phyloP scores from a whole-genome alignment of 2,329 filamentous ascomycete species.

The Westerdykella ornata region DNA sequence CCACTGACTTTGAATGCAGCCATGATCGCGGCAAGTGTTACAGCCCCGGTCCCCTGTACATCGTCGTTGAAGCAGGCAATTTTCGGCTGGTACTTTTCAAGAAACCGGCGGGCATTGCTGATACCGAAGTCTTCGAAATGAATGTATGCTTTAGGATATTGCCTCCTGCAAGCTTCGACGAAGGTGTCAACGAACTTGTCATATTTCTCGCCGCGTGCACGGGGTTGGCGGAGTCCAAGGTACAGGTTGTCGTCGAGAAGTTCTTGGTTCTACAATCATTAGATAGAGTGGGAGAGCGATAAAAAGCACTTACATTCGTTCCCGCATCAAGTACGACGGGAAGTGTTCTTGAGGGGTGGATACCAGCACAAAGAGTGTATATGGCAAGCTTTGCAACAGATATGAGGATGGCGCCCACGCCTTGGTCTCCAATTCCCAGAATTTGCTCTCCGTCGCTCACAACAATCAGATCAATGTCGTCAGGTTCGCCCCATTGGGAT shows the following conservation, averaged over 20 bases:
- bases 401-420: constrained; percentile 76
- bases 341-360: constrained; percentile 70
- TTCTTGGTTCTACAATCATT: constrained; percentile 52
- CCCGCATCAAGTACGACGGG: constrained; percentile 82
- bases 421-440: constrained; percentile 83
- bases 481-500: constrained; percentile 59
- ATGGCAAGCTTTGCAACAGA: constrained; percentile 76
- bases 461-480: constrained; percentile 83
- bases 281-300: constrained; percentile 1
- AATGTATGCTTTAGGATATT: constrained; percentile 73
- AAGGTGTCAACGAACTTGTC: constrained; percentile 72
- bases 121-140: constrained; percentile 89
- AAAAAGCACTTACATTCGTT: constrained; percentile 52
- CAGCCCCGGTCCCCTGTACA: constrained; percentile 81
- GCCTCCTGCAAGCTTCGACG: constrained; percentile 58
- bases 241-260: constrained; percentile 73
- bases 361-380: constrained; percentile 78
- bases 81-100: constrained; percentile 66
- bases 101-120: constrained; percentile 64
- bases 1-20: constrained; percentile 65
- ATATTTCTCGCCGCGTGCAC: constrained; percentile 65
- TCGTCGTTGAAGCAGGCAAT: constrained; percentile 89
- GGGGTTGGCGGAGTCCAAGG: constrained; percentile 61
- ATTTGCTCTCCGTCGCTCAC: constrained; percentile 72
- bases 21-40: constrained; percentile 76